These are phyloP conservation scores for Heterobasidion occidentale DNA, from an alignment of 1,284 basidiomycete genomes.

Conservation along the genomic window DNA sequence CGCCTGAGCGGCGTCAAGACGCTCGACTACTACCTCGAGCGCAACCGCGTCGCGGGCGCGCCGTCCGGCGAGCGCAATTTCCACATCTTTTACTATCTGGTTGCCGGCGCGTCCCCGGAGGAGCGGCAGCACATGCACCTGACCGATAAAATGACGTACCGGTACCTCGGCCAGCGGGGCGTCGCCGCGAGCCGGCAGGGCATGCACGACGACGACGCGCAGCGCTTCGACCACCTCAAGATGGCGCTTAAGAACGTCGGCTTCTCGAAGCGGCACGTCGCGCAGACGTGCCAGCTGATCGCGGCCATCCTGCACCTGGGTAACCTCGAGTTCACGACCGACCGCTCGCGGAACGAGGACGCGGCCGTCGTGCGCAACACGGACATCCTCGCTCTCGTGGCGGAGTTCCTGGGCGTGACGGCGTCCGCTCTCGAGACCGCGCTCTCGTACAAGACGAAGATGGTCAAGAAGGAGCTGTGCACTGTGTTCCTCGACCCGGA, in stretches of 20 bases:
- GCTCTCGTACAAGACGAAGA: constrained; percentile 86
- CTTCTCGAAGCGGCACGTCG: constrained; percentile 87
- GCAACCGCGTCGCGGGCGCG: constrained; percentile 73
- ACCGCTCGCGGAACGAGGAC: constrained; percentile 77
- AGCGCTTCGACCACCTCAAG: constrained; percentile 88
- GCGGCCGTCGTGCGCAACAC: constrained; percentile 81
- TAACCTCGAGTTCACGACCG: constrained; percentile 89
- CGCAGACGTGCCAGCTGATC: constrained; percentile 90
- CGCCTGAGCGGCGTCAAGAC: constrained; percentile 88
- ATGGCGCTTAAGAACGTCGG: constrained; percentile 89
- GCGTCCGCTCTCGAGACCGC: constrained; percentile 73
- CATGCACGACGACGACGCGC: constrained; percentile 63
- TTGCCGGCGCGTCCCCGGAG: constrained; percentile 82
- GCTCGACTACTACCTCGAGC: constrained; percentile 95
- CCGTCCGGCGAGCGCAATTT: constrained; percentile 91
- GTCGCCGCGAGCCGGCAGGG: constrained; percentile 30
- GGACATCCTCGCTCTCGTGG: constrained; percentile 74
- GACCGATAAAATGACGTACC: constrained; percentile 69
- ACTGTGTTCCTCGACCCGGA: constrained; percentile 95
- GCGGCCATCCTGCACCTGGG: constrained; percentile 95
- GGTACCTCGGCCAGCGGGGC: constrained; percentile 73
- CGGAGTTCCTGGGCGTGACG: constrained; percentile 87
- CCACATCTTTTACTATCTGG: constrained; percentile 94
- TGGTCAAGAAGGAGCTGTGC: constrained; percentile 92
- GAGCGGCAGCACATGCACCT: constrained; percentile 86